phyloP scores from a whole-genome alignment of 2,329 filamentous ascomycete species.

The Ophiostoma ips region DNA sequence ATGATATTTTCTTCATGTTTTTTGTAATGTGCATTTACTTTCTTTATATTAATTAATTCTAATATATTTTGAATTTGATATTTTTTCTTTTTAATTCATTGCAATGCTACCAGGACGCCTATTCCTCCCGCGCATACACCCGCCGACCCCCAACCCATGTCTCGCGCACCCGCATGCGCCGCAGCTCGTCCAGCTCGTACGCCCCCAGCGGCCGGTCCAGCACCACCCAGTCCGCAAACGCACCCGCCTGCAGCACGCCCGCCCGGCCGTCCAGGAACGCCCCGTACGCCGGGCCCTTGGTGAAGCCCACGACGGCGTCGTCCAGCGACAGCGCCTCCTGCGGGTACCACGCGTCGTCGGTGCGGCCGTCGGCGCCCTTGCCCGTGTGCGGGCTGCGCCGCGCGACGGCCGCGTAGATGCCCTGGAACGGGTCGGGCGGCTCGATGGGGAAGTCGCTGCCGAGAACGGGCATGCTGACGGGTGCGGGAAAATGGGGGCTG shows the following conservation, averaged over 20 bases:
- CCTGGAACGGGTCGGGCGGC: constrained; percentile 51
- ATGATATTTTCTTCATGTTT: too few species aligned
- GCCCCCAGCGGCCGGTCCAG: constrained; percentile 42
- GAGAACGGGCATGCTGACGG: constrained; percentile 26
- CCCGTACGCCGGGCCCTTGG: constrained; percentile 41
- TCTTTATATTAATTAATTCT: too few species aligned
- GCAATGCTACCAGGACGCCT: too few species aligned
- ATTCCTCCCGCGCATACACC: constrained; percentile 30
- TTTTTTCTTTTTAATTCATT: too few species aligned
- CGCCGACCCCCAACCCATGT: constrained; percentile 52
- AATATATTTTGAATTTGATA: not conserved
- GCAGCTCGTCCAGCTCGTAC: constrained; percentile 35
- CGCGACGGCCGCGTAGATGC: constrained; percentile 54
- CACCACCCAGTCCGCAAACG: constrained; percentile 59
- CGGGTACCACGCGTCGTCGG: constrained; percentile 41
- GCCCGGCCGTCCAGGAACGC: constrained; percentile 45
- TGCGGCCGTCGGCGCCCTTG: constrained; percentile 31
- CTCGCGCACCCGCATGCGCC: constrained; percentile 42
- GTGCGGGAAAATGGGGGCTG: not conserved
- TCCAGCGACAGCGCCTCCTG: constrained; percentile 44
- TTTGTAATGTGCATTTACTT: too few species aligned
- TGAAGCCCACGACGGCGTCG: constrained; percentile 50
- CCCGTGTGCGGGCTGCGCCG: constrained; percentile 45
- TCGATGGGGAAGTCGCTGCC: constrained; percentile 63
- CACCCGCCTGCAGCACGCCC: constrained; percentile 44